These are phyloP conservation scores for Cenchrus purpureus DNA, from an alignment of 176 grass and related monocot genomes.

Conservation along the genomic window DNA sequence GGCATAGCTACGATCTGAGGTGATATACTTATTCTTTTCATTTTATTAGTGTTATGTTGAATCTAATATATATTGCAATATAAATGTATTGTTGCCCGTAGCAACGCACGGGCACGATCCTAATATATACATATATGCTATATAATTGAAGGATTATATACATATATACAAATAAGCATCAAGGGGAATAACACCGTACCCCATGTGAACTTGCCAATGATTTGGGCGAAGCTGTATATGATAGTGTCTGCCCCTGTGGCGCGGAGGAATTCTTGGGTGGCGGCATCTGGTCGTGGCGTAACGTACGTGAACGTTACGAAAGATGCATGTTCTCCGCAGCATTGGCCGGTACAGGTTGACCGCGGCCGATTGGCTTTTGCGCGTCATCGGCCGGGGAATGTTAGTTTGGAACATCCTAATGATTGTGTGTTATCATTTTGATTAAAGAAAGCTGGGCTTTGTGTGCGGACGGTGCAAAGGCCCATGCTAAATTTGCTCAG, in stretches of 20 bases:
- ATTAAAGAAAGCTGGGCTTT: not conserved
- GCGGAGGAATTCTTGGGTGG: conserved; percentile 31
- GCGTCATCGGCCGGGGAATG: not conserved
- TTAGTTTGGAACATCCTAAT: not conserved
- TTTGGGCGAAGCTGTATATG: conserved; percentile 12
- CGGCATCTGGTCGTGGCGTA: conserved; percentile 11
- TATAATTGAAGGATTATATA: not conserved
- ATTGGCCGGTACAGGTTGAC: conserved; percentile 30
- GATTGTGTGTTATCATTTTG: not conserved
- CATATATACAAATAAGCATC: not conserved
- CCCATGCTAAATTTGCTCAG: not conserved
- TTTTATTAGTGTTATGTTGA: too few relatives aligned
- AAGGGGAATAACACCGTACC: conserved; percentile 8
- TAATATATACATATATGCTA: too few relatives aligned
- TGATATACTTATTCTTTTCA: too few relatives aligned
- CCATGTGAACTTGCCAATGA: conserved; percentile 46
- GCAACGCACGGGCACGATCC: too few relatives aligned
- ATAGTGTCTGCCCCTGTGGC: conserved; percentile 4
- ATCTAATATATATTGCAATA: too few relatives aligned
- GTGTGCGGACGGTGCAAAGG: not conserved
- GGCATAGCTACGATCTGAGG: too few relatives aligned
- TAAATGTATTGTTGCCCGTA: too few relatives aligned
- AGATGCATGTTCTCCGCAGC: conserved; percentile 40
- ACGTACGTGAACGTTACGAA: conserved; percentile 43
- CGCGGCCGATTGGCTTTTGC: not conserved